Base-by-base conservation (phyloP, 2,329 filamentous ascomycete species). In the Sclerotinia subarctica region DNA sequence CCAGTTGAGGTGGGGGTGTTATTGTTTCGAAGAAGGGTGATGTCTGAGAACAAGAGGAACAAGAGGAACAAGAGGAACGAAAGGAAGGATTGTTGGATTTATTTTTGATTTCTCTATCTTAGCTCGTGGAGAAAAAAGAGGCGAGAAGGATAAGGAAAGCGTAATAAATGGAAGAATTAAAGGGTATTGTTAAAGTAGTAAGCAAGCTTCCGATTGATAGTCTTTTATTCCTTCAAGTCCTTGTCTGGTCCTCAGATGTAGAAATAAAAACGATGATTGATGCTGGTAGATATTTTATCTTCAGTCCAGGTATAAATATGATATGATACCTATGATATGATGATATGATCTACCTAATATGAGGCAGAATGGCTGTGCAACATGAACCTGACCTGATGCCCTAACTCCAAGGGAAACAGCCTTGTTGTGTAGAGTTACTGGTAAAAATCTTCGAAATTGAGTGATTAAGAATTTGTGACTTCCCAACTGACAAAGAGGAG, bases 91-190 rank as follows among this genome's bases (percentile, higher is more conserved):
- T 56, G 58, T 26, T 49, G 42, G 21, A n/a, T 19, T 35, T 24
- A 24, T n/a, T 24, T 49, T 60, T 8, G 5, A n/a, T 59, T 21
- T 32, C 19, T n/a, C 24, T 62, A n/a, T 38, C 46, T 62, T 38
- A 51, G 29, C 46, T 62, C 21, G 29, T 38, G 46, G 44, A 35
- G 59, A 38, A 26, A 51, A 51, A 51, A 62, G 59, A 62, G 46
- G 59, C 46, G 58, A 62, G 29, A 49, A 42, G 29, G 58, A 38
- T 46, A 46, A 46, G 59, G 29, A 51, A 62, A 62, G 46, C 3
- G 26, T 42, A 24, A 17, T 26, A 19, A 51, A 35, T 51, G n/a
- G 35, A 58, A 57, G 24, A 38, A 21, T 32, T 47, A 29, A 52
- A 3, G n/a, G 29, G 57, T 60, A n/a, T 26, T 51, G 42, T 42